Conservation (phyloP, 2,329 filamentous ascomycete genomes). For the Juglanconis oblonga region DNA sequence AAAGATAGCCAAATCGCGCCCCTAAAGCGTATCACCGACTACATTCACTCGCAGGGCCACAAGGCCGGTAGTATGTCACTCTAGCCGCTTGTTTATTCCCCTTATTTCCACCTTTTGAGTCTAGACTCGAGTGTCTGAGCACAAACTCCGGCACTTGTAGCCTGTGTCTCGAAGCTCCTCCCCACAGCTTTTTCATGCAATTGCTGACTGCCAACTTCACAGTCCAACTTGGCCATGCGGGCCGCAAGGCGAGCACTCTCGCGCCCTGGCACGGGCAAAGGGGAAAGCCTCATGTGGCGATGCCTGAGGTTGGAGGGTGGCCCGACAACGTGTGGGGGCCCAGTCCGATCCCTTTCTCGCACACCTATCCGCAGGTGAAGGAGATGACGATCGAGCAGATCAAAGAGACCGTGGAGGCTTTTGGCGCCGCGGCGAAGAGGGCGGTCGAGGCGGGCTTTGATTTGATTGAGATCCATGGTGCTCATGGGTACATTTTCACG, state of each 20-base stretch:
- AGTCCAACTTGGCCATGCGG: conserved; percentile 78
- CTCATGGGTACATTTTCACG: conserved; percentile 65
- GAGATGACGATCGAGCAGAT: conserved; percentile 71
- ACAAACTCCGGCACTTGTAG: no score
- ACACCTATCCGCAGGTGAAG: conserved; percentile 58
- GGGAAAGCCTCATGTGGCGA: conserved; percentile 49
- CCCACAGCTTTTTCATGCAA: no score
- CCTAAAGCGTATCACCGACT: conserved; percentile 69
- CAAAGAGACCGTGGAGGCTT: conserved; percentile 59
- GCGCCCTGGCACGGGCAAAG: conserved; percentile 63
- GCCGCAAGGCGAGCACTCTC: conserved; percentile 60
- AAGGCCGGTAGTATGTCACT: conserved; percentile 54
- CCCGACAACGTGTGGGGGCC: conserved; percentile 52
- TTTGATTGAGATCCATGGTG: conserved; percentile 65
- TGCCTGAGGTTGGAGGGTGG: conserved; percentile 53
- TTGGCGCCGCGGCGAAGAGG: conserved; percentile 54
- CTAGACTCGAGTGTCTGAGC: no score
- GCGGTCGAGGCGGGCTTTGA: conserved; percentile 71
- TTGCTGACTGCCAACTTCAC: not conserved
- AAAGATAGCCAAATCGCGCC: conserved; percentile 76
- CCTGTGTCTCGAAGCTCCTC: no score
- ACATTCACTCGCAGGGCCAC: conserved; percentile 74
- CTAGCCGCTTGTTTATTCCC: no score
- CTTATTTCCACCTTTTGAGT: no score
- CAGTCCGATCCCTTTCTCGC: conserved; percentile 56